Conservation (phyloP, 2,329 filamentous ascomycete species). For the Ceratocystis variospora region DNA sequence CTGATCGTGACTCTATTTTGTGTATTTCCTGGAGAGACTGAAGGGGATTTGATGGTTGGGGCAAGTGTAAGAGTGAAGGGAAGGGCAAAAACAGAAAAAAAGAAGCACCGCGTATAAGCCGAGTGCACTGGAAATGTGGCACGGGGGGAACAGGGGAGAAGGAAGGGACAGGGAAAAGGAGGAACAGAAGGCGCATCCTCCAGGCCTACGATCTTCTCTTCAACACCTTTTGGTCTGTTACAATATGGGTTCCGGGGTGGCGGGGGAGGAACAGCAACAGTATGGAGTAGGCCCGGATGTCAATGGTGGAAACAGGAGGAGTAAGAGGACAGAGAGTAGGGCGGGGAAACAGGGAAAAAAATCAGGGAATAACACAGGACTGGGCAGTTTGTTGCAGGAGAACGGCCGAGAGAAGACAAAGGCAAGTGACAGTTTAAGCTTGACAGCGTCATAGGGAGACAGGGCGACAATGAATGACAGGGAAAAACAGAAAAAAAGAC, state of each 20-base stretch:
- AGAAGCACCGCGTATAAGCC: constrained; percentile 8
- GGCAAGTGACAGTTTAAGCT: background rate
- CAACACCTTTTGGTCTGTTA: background rate
- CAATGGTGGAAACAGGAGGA: background rate
- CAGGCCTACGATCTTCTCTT: background rate
- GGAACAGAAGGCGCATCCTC: background rate
- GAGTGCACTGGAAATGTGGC: constrained; percentile 5
- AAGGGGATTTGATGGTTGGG: background rate
- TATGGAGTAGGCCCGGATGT: constrained; percentile 7
- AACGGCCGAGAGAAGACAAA: background rate
- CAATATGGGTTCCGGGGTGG: background rate
- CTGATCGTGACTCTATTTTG: constrained; percentile 6
- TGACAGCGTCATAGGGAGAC: background rate
- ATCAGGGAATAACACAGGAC: background rate
- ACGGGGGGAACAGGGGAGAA: background rate
- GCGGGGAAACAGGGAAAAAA: background rate
- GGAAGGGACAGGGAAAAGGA: background rate
- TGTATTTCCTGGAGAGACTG: constrained; percentile 2
- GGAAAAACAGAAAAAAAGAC: background rate
- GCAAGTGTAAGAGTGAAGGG: background rate
- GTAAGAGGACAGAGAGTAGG: background rate
- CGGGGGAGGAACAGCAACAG: constrained; percentile 3
- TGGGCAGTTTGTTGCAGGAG: background rate
- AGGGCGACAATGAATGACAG: background rate
- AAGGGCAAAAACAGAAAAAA: background rate